Percentiles rank a stretch among this genome's conserved stretches.
These are phyloP conservation scores for Tricholoma sp. DNA, from an alignment of 768 basidiomycete species.

Conservation along the genomic window DNA sequence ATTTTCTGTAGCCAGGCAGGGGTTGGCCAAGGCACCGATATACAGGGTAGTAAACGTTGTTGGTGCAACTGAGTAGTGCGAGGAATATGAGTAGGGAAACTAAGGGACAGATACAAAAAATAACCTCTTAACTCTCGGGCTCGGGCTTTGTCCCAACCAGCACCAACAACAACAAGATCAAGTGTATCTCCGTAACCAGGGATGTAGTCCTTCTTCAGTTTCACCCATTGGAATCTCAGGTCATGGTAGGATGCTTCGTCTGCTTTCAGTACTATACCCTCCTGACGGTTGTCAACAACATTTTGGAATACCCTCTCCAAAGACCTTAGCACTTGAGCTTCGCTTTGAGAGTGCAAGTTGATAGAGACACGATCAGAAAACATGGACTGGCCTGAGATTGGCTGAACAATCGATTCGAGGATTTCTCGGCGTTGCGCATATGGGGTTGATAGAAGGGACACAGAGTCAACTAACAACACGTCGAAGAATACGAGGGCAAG, in stretches of 20 bases:
- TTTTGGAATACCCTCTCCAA: constrained; percentile 36
- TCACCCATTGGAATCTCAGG: constrained; percentile 69
- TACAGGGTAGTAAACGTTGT: constrained; percentile 76
- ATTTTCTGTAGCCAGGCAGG: constrained; percentile 30
- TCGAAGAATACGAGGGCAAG: constrained; percentile 89
- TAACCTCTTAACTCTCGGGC: constrained; percentile 72
- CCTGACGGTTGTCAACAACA: constrained; percentile 47
- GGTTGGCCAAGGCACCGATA: constrained; percentile 61
- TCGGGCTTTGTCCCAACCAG: constrained; percentile 74
- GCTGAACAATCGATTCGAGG: constrained; percentile 53
- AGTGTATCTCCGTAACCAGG: constrained; percentile 76
- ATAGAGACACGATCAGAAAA: constrained; percentile 55
- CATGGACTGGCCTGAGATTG: constrained; percentile 56
- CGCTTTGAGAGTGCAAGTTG: constrained; percentile 21
- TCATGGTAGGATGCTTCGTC: constrained; percentile 66
- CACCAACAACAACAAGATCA: constrained; percentile 75
- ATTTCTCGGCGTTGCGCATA: constrained; percentile 57
- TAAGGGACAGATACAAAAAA: constrained; percentile 5
- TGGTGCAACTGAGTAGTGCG: constrained; percentile 51
- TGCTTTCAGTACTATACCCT: constrained; percentile 78
- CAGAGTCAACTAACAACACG: constrained; percentile 62
- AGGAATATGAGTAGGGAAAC: not conserved
- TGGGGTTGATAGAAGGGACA: constrained; percentile 45
- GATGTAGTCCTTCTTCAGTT: constrained; percentile 88
- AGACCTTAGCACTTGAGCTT: not conserved